These are phyloP conservation scores for Sistotremastrum suecicum DNA, from an alignment of 768 basidiomycete species.

Conservation along the genomic window DNA sequence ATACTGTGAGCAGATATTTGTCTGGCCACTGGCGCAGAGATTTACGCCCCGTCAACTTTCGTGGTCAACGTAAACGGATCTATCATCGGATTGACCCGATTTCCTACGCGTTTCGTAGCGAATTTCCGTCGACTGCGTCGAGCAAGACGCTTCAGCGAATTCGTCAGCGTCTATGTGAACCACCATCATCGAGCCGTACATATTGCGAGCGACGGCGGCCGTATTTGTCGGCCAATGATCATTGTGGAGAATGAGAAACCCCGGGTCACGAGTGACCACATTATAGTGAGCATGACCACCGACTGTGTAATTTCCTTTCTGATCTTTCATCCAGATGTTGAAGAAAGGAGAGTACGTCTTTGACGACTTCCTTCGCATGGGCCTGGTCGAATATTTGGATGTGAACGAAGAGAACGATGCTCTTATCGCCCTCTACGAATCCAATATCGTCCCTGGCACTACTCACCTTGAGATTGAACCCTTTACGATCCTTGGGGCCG, in stretches of 20 bases:
- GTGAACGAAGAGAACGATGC: conserved; percentile 99
- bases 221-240: conserved; percentile 95
- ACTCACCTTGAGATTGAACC: conserved; percentile 99
- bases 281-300: conserved; percentile 34
- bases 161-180: conserved; percentile 93
- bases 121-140: conserved; percentile 89
- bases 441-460: conserved; percentile 64
- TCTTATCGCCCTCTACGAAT: conserved; percentile 88
- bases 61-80: conserved; percentile 96
- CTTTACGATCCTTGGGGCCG: conserved; percentile 93
- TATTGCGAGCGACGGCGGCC: conserved; percentile 92
- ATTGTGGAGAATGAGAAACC: conserved; percentile 79
- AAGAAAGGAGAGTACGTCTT: conserved; percentile 71
- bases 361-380: conserved; percentile 85
- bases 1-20: conserved; percentile 48
- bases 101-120: conserved; percentile 70
- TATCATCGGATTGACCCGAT: conserved; percentile 84
- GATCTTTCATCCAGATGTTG: conserved; percentile 38
- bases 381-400: conserved; percentile 94
- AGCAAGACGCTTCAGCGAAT: conserved; percentile 86
- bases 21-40: conserved; percentile 85
- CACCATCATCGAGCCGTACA: conserved; percentile 90
- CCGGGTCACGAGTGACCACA: conserved; percentile 68
- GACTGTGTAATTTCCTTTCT: not conserved
- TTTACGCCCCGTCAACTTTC: conserved; percentile 85